Evolutionary conservation across 345 rosid species (phyloP).

Genomic region (Clarkia xantiana): DNA sequence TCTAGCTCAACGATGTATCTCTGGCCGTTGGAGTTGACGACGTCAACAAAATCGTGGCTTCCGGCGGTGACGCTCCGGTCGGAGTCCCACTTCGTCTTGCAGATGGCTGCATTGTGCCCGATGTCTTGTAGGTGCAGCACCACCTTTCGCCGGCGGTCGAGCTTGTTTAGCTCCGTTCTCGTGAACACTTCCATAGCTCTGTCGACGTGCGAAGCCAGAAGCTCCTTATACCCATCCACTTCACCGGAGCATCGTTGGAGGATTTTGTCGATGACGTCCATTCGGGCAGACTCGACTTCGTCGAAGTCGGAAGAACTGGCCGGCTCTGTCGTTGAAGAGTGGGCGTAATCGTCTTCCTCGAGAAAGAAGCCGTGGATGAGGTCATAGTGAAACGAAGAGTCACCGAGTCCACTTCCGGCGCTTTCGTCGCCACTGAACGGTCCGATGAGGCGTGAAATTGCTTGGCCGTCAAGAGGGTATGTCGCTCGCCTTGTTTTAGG

Average conservation of each 20-base stretch:
- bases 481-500: conserved; percentile 32
- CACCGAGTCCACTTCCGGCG: conserved; percentile 45
- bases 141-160: conserved; percentile 34
- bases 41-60: conserved; percentile 71
- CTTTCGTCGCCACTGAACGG: conserved; percentile 47
- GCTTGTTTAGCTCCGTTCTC: conserved; percentile 13
- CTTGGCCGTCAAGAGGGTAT: conserved; percentile 48
- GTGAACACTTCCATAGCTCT: conserved; percentile 36
- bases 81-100: conserved; percentile 69
- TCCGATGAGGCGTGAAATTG: conserved; percentile 35
- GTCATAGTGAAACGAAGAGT: conserved; percentile 56
- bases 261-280: conserved; percentile 21
- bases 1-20: no score
- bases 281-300: conserved; percentile 18
- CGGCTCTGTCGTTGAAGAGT: background rate
- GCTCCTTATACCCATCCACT: conserved; percentile 31
- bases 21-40: no score
- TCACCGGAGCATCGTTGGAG: background rate
- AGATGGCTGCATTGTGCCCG: conserved; percentile 80
- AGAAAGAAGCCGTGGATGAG: conserved; percentile 68
- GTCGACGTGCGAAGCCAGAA: conserved; percentile 19
- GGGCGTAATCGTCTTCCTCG: conserved; percentile 26
- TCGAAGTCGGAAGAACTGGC: no score
- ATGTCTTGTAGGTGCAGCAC: conserved; percentile 38
- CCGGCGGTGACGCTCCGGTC: conserved; percentile 47